phyloP scores from a whole-genome alignment of 2,329 filamentous ascomycete species.

The Fusarium buxicola region DNA sequence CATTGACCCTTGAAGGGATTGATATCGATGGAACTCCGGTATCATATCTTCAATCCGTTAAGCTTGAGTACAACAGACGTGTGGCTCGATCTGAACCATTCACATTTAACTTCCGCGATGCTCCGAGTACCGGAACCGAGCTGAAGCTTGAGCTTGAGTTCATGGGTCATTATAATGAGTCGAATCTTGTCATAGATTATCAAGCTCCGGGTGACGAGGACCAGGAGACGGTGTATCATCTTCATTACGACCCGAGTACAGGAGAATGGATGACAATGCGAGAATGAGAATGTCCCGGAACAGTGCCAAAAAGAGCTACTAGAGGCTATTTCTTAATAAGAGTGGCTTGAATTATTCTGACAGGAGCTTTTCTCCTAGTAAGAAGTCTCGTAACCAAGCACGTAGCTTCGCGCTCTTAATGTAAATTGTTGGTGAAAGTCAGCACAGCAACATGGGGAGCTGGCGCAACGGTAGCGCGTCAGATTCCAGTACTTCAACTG shows the following conservation, averaged over 20 bases:
- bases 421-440: no score
- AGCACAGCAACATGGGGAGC: neutral
- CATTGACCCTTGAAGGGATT: conserved; percentile 49
- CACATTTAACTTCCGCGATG: conserved; percentile 49
- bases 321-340: no score
- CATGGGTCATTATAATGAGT: conserved; percentile 61
- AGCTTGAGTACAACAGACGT: conserved; percentile 52
- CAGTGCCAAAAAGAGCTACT: no score
- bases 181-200: conserved; percentile 46
- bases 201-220: neutral
- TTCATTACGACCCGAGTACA: conserved; percentile 25
- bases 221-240: neutral
- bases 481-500: conserved; percentile 1
- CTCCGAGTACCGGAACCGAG: conserved; percentile 35
- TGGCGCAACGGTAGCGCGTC: conserved; percentile 5
- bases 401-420: no score
- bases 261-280: conserved; percentile 25
- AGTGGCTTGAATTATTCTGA: neutral
- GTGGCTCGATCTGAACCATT: conserved; percentile 53
- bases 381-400: no score
- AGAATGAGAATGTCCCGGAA: neutral
- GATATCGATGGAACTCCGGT: conserved; percentile 57
- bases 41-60: conserved; percentile 56
- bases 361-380: neutral
- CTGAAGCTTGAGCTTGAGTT: conserved; percentile 58